phyloP scores from a whole-genome alignment of 169 alveolate genomes.

The Eimeria tenella region DNA sequence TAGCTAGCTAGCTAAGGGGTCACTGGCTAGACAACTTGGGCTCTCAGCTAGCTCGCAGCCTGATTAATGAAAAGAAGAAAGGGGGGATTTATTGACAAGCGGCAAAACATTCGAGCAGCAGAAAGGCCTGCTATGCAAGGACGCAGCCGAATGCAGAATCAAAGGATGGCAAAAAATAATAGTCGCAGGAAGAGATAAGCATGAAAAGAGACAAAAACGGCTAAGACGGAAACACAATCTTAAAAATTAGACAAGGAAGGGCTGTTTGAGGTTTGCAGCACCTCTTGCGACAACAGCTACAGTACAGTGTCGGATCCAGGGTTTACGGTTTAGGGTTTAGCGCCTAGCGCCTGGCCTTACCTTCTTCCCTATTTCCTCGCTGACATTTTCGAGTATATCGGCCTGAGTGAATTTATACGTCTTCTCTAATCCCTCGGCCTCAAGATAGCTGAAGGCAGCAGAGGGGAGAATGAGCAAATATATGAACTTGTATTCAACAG shows the following conservation, averaged over 20 bases:
- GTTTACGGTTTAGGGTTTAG: constrained; percentile 25
- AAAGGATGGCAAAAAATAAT: neutral
- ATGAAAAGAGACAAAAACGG: neutral
- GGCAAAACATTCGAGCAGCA: too few relatives aligned
- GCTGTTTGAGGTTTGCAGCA: neutral
- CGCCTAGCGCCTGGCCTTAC: constrained; percentile 28
- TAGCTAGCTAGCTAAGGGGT: too few relatives aligned
- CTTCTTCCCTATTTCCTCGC: constrained; percentile 79
- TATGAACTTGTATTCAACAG: neutral
- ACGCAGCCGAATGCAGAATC: neutral
- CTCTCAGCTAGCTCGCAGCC: too few relatives aligned
- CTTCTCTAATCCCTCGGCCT: constrained; percentile 85
- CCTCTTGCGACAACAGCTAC: neutral
- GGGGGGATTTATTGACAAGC: too few relatives aligned
- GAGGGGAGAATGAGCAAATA: neutral
- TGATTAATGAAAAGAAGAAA: too few relatives aligned
- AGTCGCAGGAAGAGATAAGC: neutral
- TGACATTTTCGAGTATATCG: constrained; percentile 77
- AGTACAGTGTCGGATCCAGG: neutral
- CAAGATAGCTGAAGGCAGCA: constrained; percentile 28
- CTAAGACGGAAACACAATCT: neutral
- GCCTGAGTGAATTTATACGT: constrained; percentile 81
- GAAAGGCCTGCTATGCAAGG: neutral
- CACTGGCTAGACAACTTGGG: too few relatives aligned
- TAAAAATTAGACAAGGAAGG: neutral